Percentiles rank a stretch among this genome's conserved stretches.
Conservation (phyloP, 257 asterid species). For the Scutellaria barbata region DNA sequence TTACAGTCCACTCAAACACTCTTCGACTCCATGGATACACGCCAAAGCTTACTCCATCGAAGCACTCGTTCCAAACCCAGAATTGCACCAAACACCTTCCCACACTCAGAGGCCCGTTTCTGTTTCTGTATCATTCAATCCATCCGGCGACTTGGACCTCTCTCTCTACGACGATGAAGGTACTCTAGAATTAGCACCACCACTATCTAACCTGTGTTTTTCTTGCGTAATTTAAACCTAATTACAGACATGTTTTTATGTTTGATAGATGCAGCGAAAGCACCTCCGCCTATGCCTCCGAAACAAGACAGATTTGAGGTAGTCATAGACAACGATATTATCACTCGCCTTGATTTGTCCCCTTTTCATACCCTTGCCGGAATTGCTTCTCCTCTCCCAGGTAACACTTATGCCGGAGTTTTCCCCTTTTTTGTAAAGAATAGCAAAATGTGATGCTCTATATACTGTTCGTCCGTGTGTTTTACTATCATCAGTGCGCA, state of each 20-base stretch:
- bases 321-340: conserved; percentile 63
- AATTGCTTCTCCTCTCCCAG: conserved; percentile 49
- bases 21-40: conserved; percentile 44
- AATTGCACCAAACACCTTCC: neutral
- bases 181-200: neutral
- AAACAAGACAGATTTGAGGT: conserved; percentile 72
- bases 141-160: conserved; percentile 75
- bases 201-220: no score
- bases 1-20: conserved; percentile 49
- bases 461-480: neutral
- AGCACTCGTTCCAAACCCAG: conserved; percentile 17
- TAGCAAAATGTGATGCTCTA: neutral
- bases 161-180: conserved; percentile 67
- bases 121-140: conserved; percentile 70
- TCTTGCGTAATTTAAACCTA: no score
- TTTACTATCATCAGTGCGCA: neutral
- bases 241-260: neutral
- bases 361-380: conserved; percentile 65
- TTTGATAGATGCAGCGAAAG: conserved; percentile 45
- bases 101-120: conserved; percentile 39
- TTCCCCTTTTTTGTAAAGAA: neutral
- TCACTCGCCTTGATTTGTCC: conserved; percentile 56
- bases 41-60: conserved; percentile 38
- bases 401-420: conserved; percentile 35
- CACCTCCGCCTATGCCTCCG: conserved; percentile 76